Evolutionary conservation across 1,284 basidiomycete genomes (phyloP), one percentile per base, ranked within the genome.

Genomic region (Leccinum pachyderme): DNA sequence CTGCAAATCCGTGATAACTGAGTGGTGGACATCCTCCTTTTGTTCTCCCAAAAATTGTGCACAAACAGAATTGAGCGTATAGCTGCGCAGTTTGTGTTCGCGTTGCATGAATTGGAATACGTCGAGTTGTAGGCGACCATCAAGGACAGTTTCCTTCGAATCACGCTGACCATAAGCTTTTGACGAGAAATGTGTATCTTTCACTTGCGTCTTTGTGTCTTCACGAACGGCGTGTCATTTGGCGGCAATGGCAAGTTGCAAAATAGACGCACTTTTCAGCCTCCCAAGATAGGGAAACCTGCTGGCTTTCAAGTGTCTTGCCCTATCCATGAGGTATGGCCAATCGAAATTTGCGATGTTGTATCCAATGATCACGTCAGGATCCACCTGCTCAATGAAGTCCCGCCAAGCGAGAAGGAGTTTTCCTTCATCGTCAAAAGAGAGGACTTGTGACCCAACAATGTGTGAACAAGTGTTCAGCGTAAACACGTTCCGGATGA

Each of bases 11-110:
- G 95, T 97, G 64, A 98, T 98, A 58, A 96, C 93, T 1, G 95
- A 97, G 67, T 98, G 88, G 66, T 98, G 95, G 24, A 98, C 95
- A 62, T 98, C 95, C 69, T 98, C 95, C 71, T 98, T 98, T 71
- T 98, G 95, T 69, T 98, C 95, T 28, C 93, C 93, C 2, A 98
- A 78, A 73, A 98, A 98, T 64, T 95, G 92, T 2, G 95, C 89
- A 69, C 95, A 98, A 48, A 98, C 95, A 1, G 95, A 89, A 71
- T 98, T 98, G 60, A 98, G 86, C 0, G 95, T 93, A 70, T 98
- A 98, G 66, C 91, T 94, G 27, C 95, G 86, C 5, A 98, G 77
- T 68, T 98, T 98, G 76, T 97, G 89, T 71, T 98, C 95, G 59
- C 95, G 83, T 65, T 98, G 95, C 92, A 98, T 98, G 69, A 93